These are phyloP conservation scores for Aspergillus sp. DNA, from an alignment of 2,329 filamentous ascomycete species.

Conservation along the genomic window DNA sequence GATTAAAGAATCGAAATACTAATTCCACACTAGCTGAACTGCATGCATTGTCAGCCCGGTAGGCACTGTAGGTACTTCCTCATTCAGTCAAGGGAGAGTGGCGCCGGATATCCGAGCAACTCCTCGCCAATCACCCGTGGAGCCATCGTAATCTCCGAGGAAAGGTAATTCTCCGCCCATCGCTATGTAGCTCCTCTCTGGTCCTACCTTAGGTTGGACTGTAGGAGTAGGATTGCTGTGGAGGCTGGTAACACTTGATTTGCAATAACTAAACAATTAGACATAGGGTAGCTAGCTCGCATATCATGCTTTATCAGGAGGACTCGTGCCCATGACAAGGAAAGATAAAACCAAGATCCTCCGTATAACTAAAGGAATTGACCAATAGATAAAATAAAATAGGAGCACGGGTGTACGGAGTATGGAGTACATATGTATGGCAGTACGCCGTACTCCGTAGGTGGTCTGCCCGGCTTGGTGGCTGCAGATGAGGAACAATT, in stretches of 20 bases:
- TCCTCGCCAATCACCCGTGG: constrained; percentile 3
- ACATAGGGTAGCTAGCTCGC: too few relatives aligned
- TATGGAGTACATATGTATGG: background rate
- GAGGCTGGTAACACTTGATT: background rate
- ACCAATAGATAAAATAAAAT: too few relatives aligned
- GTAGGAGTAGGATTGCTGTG: background rate
- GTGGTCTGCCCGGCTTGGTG: constrained; percentile 12
- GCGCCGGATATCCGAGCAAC: background rate
- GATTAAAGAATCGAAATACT: background rate
- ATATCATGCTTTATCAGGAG: too few relatives aligned
- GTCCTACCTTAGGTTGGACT: too few relatives aligned
- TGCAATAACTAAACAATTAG: too few relatives aligned
- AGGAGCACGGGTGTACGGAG: background rate
- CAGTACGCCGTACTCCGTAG: background rate
- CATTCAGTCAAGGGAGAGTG: background rate
- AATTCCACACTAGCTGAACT: background rate
- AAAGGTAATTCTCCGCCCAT: constrained; percentile 8
- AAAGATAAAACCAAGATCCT: too few relatives aligned
- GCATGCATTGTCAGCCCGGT: background rate
- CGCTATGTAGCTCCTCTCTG: too few relatives aligned
- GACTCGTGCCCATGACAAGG: too few relatives aligned
- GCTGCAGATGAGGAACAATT: constrained; percentile 21
- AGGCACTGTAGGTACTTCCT: background rate
- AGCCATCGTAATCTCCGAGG: constrained; percentile 10
- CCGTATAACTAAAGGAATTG: too few relatives aligned